Evolutionary conservation across 225 moss, liverwort and hornwort species (phyloP), one percentile per base, ranked within the genome.

Genomic region (Pleurozium schreberi): DNA sequence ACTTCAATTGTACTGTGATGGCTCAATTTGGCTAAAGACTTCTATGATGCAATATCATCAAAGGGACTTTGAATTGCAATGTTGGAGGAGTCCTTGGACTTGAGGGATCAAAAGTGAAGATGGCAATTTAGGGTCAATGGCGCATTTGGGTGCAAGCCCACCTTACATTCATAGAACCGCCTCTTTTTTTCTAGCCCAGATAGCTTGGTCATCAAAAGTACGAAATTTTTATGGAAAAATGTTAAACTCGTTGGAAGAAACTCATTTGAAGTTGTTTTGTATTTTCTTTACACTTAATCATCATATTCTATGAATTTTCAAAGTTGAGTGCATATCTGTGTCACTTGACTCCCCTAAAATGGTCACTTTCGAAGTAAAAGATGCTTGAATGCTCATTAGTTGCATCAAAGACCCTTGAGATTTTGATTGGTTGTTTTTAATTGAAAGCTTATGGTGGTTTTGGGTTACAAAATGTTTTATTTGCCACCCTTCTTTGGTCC

Each of bases 281-380:
- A 15, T 5, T 38, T 53, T 50, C 15, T 1, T 8, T 2, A 36
- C 23, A 53, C 9, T 15, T 1, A 6, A n/a, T n/a, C 4, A 55
- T 15, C 9, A 38, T 15, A 38, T 38, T 55, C 15, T 77, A 53
- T 38, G 10, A 10, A 38, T 55, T 77, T 77, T 77, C 36, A 77
- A 53, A 53, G 53, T 77, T 53, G 20, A 33, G 33, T 75, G 33
- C 30, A 33, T 20, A 75, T 2, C 25, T 0, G 0, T 53, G 6
- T 6, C 3, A 8, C 0, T 36, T 0, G 4, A 36, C 3, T 52
- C 22, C 3, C 3, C 18, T 18, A 27, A 1, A 26, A 9, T 8
- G 26, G 21, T 5, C 49, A 31, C 49, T 7, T 0, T 19, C 1
- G 7, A 75, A 49, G 4, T 20, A 20, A 33, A 50, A 50, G 34